Evolutionary conservation across 2,329 filamentous ascomycete genomes (phyloP).

Genomic region (Teratosphaeria destructans): DNA sequence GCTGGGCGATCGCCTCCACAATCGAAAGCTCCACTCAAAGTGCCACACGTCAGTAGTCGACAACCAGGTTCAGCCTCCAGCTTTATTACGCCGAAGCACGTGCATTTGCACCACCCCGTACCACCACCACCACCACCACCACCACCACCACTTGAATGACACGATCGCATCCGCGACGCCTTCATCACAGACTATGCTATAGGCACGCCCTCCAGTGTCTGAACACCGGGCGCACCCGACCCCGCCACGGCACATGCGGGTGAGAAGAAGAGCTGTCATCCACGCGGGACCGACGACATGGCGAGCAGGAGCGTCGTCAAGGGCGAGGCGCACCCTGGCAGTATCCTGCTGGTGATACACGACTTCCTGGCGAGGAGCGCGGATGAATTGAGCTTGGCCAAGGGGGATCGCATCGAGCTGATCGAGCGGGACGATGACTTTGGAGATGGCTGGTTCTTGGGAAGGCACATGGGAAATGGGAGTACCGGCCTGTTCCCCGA

Average conservation of each 20-base stretch:
- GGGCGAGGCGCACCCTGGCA: slow-evolving; percentile 21
- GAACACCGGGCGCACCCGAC: neutral
- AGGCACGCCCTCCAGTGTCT: neutral
- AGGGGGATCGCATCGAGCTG: slow-evolving; percentile 74
- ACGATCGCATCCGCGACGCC: neutral
- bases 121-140: neutral
- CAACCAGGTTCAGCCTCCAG: neutral
- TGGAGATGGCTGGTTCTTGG: slow-evolving; percentile 68
- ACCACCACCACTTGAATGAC: neutral
- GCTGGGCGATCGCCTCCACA: neutral
- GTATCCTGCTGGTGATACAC: slow-evolving; percentile 58
- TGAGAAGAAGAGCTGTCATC: slow-evolving; percentile 8
- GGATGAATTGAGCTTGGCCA: slow-evolving; percentile 81
- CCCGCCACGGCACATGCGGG: slow-evolving; percentile 9
- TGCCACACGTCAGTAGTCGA: neutral
- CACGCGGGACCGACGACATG: slow-evolving; percentile 8
- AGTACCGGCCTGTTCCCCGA: slow-evolving; percentile 74
- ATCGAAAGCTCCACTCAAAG: neutral
- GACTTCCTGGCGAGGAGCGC: slow-evolving; percentile 86
- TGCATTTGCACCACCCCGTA: neutral
- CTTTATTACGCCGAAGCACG: neutral
- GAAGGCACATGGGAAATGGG: slow-evolving; percentile 61
- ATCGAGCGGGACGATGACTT: slow-evolving; percentile 83
- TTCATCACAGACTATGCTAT: neutral
- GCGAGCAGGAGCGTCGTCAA: slow-evolving; percentile 16